A percentile compares a stretch with the other conserved stretches of the same genome.
phyloP scores from a whole-genome alignment of 805 yeast genomes.

The Wickerhamomyces ciferrii region DNA sequence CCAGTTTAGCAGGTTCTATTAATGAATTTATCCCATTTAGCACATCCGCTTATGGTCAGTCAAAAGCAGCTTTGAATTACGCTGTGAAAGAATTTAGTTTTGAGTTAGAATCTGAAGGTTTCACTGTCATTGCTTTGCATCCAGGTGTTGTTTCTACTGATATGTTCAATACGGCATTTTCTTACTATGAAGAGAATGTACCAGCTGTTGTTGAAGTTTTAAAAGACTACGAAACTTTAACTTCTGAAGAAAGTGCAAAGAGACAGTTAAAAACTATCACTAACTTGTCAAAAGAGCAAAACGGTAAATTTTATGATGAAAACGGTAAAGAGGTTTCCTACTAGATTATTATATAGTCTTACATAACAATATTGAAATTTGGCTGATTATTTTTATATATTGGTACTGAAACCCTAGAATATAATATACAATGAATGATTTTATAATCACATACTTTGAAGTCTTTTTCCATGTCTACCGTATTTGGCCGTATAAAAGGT shows the following conservation, averaged over 20 bases:
- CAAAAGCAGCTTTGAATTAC: slow-evolving; percentile 31
- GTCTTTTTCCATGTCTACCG: no score
- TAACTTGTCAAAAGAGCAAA: slow-evolving; percentile 13
- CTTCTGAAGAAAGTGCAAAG: slow-evolving; percentile 19
- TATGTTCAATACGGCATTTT: slow-evolving; percentile 12
- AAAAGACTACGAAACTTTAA: slow-evolving; percentile 1
- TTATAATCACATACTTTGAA: no score
- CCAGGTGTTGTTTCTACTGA: slow-evolving; percentile 33
- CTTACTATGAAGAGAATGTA: slow-evolving; percentile 1
- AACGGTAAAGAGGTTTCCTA: slow-evolving; percentile 10
- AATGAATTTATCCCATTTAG: slow-evolving; percentile 8
- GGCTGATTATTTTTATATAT: no score
- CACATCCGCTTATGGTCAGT: slow-evolving; percentile 25
- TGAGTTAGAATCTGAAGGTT: slow-evolving; percentile 20
- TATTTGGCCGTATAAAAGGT: no score
- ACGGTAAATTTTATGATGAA: slow-evolving; percentile 19
- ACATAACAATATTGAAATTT: no score
- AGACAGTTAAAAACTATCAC: slow-evolving; percentile 9
- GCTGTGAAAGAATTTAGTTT: slow-evolving; percentile 17
- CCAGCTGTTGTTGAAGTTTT: background rate
- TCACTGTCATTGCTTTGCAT: slow-evolving; percentile 24
- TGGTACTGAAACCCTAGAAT: no score
- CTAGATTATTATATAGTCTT: no score
- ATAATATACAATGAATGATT: no score
- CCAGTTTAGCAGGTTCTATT: slow-evolving; percentile 21